A percentile compares a stretch with the other conserved stretches of the same genome.
Evolutionary conservation across 352 stramenopile species (phyloP).

Genomic region (Phytophthora multivora): DNA sequence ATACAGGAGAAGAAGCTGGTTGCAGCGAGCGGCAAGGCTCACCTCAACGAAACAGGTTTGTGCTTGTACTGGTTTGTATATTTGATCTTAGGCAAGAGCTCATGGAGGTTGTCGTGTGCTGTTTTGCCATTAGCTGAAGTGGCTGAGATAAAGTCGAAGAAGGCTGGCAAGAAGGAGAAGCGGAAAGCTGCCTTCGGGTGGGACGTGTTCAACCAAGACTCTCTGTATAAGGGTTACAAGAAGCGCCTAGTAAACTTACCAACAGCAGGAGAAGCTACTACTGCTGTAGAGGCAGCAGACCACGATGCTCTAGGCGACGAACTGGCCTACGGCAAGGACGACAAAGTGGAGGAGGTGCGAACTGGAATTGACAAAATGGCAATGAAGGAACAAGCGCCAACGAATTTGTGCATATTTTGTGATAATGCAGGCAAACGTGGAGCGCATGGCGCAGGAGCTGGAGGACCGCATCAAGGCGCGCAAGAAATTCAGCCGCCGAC

Average conservation of each 20-base stretch:
- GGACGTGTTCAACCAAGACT: slow-evolving; percentile 89
- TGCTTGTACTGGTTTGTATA: neutral
- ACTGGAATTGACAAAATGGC: neutral
- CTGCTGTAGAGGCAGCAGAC: slow-evolving; percentile 11
- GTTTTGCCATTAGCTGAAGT: slow-evolving; percentile 44
- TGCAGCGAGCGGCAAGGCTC: slow-evolving; percentile 45
- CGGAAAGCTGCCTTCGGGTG: slow-evolving; percentile 81
- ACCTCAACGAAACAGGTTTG: slow-evolving; percentile 72
- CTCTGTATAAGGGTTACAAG: slow-evolving; percentile 86
- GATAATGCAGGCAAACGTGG: slow-evolving; percentile 50
- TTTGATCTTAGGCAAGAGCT: neutral
- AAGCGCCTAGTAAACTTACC: slow-evolving; percentile 73
- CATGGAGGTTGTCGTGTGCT: neutral
- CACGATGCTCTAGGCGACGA: slow-evolving; percentile 51
- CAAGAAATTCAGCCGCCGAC: slow-evolving; percentile 79
- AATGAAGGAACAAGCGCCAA: neutral
- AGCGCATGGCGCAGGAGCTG: slow-evolving; percentile 78
- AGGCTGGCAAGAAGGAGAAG: slow-evolving; percentile 76
- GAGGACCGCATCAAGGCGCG: slow-evolving; percentile 71
- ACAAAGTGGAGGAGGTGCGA: slow-evolving; percentile 56
- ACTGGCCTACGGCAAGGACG: slow-evolving; percentile 67
- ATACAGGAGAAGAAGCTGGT: slow-evolving; percentile 67
- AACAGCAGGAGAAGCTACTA: slow-evolving; percentile 23
- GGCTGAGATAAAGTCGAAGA: slow-evolving; percentile 64
- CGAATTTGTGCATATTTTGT: neutral